These are phyloP conservation scores for Eutrema yunnanense DNA, from an alignment of 345 rosid genomes.

Conservation along the genomic window DNA sequence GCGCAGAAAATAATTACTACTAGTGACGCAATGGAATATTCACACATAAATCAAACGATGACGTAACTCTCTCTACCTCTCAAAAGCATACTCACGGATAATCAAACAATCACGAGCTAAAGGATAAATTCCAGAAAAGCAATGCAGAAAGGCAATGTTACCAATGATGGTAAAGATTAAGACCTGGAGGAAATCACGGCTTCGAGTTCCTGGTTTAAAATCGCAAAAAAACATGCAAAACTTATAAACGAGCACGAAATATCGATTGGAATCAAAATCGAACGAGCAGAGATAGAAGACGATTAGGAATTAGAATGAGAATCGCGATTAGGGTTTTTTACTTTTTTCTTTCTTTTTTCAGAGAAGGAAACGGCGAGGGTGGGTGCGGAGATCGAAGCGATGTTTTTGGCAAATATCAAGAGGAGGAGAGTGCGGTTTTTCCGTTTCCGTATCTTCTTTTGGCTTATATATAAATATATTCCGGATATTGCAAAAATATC, in stretches of 20 bases:
- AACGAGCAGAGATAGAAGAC: neutral
- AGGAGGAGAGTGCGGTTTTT: neutral
- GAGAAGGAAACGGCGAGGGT: neutral
- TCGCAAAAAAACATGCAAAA: neutral
- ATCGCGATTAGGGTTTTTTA: neutral
- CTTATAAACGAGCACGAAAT: neutral
- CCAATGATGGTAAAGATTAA: neutral
- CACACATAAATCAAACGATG: neutral
- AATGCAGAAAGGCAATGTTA: neutral
- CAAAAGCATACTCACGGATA: neutral
- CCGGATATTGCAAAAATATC: neutral
- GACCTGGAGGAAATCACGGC: conserved; percentile 12
- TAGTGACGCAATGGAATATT: neutral
- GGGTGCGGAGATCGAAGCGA: neutral
- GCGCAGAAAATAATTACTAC: no score
- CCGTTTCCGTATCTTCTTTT: neutral
- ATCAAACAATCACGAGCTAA: neutral
- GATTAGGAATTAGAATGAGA: neutral
- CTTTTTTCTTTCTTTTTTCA: neutral
- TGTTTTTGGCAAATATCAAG: neutral
- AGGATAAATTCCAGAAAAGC: neutral
- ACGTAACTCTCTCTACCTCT: neutral
- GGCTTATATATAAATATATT: neutral
- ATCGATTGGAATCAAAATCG: neutral
- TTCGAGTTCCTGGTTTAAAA: neutral